Evolutionary conservation across 176 grass and related monocot species (phyloP).

Genomic region (Dactylis glomerata): DNA sequence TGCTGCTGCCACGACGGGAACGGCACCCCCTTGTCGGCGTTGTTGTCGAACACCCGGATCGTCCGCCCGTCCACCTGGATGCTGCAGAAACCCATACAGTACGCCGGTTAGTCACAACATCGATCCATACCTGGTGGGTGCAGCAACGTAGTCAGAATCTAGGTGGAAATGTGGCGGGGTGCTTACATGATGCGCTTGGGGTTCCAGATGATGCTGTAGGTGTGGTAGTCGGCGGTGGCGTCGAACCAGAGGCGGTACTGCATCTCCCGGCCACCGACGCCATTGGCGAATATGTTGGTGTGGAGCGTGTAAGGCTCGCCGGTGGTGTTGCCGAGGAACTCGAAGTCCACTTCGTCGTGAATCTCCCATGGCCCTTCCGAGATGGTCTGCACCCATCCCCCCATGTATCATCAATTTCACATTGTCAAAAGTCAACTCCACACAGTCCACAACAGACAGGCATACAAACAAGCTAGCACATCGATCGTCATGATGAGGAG

Average conservation of each 20-base stretch:
- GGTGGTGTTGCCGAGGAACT: conserved; percentile 64
- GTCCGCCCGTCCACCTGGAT: conserved; percentile 51
- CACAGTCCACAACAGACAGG: no score
- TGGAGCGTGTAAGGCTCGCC: conserved; percentile 64
- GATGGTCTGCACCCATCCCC: conserved; percentile 55
- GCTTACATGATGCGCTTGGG: conserved; percentile 61
- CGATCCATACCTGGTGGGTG: no score
- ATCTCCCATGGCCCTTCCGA: conserved; percentile 38
- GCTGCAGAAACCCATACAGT: conserved; percentile 5
- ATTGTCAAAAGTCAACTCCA: conserved; percentile 31
- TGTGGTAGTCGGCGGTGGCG: conserved; percentile 64
- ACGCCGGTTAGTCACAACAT: no score
- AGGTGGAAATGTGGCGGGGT: not conserved
- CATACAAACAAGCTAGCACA: not conserved
- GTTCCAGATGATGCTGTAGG: conserved; percentile 77
- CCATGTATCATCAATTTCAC: not conserved
- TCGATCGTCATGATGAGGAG: not conserved
- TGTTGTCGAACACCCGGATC: conserved; percentile 70
- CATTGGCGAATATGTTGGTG: conserved; percentile 75
- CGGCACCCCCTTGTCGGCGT: conserved; percentile 19
- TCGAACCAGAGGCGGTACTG: conserved; percentile 77
- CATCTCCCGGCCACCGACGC: conserved; percentile 53
- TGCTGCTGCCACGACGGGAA: conserved; percentile 58
- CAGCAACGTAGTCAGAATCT: no score
- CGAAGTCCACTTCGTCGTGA: conserved; percentile 80